A percentile compares a stretch with the other conserved stretches of the same genome.
Evolutionary conservation across 78 protist species (phyloP).

Genomic region (Speleostelium caveatum): DNA sequence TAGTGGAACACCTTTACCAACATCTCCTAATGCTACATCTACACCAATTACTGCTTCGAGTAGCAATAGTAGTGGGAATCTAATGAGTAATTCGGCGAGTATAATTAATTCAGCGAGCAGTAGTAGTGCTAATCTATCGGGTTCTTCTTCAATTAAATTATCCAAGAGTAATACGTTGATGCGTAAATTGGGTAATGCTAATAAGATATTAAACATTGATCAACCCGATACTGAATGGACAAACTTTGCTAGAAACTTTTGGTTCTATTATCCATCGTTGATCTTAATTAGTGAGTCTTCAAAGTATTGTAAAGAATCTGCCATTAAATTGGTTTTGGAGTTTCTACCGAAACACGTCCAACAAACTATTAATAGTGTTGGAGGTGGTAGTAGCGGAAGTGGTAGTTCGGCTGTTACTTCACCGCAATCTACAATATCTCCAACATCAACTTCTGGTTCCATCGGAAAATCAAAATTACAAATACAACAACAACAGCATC

Average conservation of each 20-base stretch:
- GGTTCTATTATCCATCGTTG: constrained; percentile 73
- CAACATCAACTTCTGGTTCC: neutral
- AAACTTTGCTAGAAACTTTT: constrained; percentile 60
- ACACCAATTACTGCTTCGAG: neutral
- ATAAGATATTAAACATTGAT: constrained; percentile 34
- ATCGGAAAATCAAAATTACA: neutral
- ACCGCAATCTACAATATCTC: neutral
- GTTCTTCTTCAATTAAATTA: constrained; percentile 7
- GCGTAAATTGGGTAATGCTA: constrained; percentile 1
- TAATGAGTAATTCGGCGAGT: no score
- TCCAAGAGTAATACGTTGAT: constrained; percentile 6
- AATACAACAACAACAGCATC: neutral
- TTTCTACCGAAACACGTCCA: constrained; percentile 64
- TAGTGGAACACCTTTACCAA: neutral
- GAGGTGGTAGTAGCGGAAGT: neutral
- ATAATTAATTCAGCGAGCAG: no score
- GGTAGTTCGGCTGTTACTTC: constrained; percentile 21
- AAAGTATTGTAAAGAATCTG: constrained; percentile 39
- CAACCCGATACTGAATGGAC: constrained; percentile 61
- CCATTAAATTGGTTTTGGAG: constrained; percentile 38
- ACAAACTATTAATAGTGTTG: no score
- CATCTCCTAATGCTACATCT: neutral
- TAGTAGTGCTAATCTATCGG: neutral
- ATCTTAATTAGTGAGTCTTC: constrained; percentile 58
- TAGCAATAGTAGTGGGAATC: neutral